A percentile compares a stretch with the other conserved stretches of the same genome.
phyloP scores from a whole-genome alignment of 73 alveolate genomes.

The Tetrahymena malaccensis region DNA sequence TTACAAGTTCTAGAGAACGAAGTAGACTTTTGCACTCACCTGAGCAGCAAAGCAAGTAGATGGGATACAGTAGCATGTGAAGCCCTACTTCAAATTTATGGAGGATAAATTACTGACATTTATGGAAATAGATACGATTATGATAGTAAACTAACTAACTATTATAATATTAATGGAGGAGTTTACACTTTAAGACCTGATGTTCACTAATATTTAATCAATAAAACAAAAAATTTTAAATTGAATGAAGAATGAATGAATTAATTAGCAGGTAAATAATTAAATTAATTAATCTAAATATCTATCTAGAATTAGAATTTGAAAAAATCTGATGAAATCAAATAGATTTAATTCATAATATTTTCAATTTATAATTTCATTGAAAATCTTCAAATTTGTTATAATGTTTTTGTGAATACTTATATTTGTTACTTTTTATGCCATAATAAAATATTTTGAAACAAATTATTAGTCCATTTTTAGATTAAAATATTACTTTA shows the following conservation, averaged over 20 bases:
- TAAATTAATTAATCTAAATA: no score
- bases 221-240: neutral
- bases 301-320: no score
- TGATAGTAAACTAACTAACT: neutral
- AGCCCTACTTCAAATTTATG: conserved; percentile 61
- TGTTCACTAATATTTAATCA: neutral
- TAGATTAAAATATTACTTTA: no score
- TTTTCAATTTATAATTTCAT: no score
- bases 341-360: no score
- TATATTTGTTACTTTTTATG: no score
- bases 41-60: conserved; percentile 36
- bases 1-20: conserved; percentile 26
- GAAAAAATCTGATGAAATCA: no score
- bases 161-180: neutral
- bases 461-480: no score
- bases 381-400: no score
- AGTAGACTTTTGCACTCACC: conserved; percentile 43
- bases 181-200: neutral
- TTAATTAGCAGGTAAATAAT: no score
- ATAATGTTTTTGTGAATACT: no score
- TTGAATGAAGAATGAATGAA: neutral
- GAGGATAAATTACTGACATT: conserved; percentile 12
- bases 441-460: no score
- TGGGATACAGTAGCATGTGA: conserved; percentile 83
- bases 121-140: neutral